Evolutionary conservation across 805 yeast species (phyloP), one percentile per base, ranked within the genome.

Genomic region (Limtongia smithiae): DNA sequence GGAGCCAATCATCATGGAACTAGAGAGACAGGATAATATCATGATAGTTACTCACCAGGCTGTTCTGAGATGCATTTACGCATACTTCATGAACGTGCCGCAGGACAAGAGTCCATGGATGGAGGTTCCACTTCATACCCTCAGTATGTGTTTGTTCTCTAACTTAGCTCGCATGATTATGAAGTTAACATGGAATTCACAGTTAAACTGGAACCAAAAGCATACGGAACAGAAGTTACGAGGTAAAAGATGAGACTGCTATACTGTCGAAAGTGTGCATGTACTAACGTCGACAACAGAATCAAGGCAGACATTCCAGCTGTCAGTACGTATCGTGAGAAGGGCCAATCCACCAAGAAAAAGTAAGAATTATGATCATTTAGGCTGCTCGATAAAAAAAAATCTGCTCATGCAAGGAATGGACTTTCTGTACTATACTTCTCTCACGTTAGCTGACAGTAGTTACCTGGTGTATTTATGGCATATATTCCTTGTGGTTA

Each of bases 51-150:
- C 98, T 3, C 99, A 93, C 67, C 99, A 93, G 69, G 97, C 97
- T 0, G 97, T 93, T 9, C 73, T 93, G 58, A 78, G 99, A 62
- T 93, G 99, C 65, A 82, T 93, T 44, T 93, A 93, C 68, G 97
- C 98, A 6, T 93, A 93, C 68, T 93, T 90, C 65, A 93, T 93
- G 97, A 91, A 93, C 65, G 95, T 93, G 17, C 96, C 97, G 3
- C 97, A 91, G 67, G 96, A 91, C 61, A 91, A 88, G 66, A 80
- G 90, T 50, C 99, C 99, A 4, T 93, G 98, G 98, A 89, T 93
- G 96, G 87, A 94, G 34, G 94, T 93, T 51, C 99, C 99, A 4
- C 72, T 93, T 61, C 99, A 93, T 65, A 93, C 98, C 0, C 71
- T 93, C 65, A 93, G 57, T 50, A 50, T 14, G 54, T 41, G 5